Conservation (phyloP, 371 early-diverging fungal species). For the Encephalitozoon hellem region DNA sequence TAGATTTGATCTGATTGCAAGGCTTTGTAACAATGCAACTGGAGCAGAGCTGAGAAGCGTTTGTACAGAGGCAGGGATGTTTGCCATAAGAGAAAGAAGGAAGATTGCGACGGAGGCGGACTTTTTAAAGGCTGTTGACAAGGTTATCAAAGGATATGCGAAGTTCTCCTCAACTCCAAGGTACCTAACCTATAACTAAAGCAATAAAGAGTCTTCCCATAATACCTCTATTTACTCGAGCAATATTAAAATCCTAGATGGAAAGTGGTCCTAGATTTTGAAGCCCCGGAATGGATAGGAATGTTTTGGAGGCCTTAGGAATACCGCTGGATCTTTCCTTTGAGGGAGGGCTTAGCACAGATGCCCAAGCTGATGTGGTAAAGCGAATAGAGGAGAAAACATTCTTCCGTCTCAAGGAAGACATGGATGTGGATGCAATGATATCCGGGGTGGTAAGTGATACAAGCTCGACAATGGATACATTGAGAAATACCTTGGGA, state of each 20-base stretch:
- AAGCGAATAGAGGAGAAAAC: neutral
- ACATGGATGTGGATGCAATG: neutral
- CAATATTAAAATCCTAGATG: neutral
- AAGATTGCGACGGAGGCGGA: conserved; percentile 98
- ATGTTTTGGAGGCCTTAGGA: neutral
- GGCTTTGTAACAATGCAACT: conserved; percentile 96
- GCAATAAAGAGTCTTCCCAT: neutral
- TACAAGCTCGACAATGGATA: neutral
- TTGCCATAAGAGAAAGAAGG: conserved; percentile 92
- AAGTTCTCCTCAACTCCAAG: conserved; percentile 87
- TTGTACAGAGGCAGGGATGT: conserved; percentile 99
- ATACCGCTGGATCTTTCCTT: neutral
- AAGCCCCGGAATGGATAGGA: neutral
- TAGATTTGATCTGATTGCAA: conserved; percentile 89
- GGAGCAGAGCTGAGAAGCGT: conserved; percentile 87
- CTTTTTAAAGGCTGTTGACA: conserved; percentile 95
- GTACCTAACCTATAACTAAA: conserved; percentile 64
- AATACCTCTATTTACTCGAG: neutral
- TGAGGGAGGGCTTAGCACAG: neutral
- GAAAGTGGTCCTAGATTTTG: neutral
- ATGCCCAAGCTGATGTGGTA: neutral
- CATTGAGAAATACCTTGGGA: neutral
- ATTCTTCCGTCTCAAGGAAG: neutral
- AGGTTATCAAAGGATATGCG: conserved; percentile 95
- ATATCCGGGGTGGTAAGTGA: neutral